A percentile compares a stretch with the other conserved stretches of the same genome.
Conservation (phyloP, 176 grass and related monocot species). For the Lolium rigidum region DNA sequence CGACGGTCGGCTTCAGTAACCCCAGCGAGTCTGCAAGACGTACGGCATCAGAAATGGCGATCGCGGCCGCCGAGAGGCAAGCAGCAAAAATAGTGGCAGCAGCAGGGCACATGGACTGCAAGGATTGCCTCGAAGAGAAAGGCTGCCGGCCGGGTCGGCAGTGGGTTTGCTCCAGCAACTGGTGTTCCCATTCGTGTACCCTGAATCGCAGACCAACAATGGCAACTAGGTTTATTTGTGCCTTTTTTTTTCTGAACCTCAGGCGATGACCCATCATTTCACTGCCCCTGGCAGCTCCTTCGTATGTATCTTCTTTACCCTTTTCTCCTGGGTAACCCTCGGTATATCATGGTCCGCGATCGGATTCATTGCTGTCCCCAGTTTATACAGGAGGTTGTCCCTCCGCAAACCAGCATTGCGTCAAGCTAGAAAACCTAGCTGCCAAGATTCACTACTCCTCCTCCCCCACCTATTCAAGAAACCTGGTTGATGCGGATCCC, state of each 20-base stretch:
- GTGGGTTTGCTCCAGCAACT: background rate
- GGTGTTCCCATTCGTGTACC: background rate
- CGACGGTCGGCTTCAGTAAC: too few relatives aligned
- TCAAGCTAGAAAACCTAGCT: too few relatives aligned
- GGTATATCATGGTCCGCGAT: background rate
- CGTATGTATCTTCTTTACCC: too few relatives aligned
- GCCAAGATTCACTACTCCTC: too few relatives aligned
- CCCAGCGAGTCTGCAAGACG: too few relatives aligned
- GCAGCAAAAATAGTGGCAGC: background rate
- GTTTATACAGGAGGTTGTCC: constrained; percentile 11
- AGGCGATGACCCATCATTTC: too few relatives aligned
- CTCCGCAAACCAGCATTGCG: background rate
- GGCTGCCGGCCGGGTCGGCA: background rate
- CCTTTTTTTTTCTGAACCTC: background rate
- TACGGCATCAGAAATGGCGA: too few relatives aligned
- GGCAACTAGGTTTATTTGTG: background rate
- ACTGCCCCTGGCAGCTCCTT: too few relatives aligned
- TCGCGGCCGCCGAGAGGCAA: background rate
- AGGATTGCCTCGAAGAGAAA: too few relatives aligned
- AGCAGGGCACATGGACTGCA: background rate
- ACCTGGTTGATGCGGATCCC: constrained; percentile 3
- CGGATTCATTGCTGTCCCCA: constrained; percentile 22
- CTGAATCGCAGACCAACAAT: background rate
- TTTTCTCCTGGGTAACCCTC: too few relatives aligned
- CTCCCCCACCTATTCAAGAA: too few relatives aligned